Conservation (phyloP, 768 basidiomycete genomes). For the Naganishia kalamii region DNA sequence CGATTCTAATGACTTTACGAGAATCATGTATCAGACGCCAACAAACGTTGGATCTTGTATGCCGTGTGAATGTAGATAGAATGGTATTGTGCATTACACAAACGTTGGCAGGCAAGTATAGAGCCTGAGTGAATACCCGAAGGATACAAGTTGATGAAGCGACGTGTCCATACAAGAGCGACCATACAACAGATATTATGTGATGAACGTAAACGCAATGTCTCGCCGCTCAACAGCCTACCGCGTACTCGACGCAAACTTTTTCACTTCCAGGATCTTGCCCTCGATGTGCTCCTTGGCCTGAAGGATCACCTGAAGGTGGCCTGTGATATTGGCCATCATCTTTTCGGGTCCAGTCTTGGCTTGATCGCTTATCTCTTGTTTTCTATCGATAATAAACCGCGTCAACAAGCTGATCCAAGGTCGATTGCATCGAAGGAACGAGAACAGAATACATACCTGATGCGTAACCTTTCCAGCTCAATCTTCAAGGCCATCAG, state of each 20-base stretch:
- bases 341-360: constrained; percentile 23
- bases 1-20: constrained; percentile 16
- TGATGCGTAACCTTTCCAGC: constrained; percentile 40
- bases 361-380: constrained; percentile 19
- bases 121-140: not conserved
- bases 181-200: not conserved
- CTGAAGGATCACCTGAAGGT: constrained; percentile 40
- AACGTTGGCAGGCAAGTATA: not conserved
- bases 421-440: not conserved
- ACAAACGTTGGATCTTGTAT: not conserved
- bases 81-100: not conserved
- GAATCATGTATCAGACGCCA: not conserved
- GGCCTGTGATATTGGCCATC: constrained; percentile 29
- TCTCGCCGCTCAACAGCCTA: not conserved
- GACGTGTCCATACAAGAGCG: constrained; percentile 1
- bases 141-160: not conserved
- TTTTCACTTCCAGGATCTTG: constrained; percentile 32
- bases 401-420: not conserved
- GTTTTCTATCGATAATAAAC: not conserved
- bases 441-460: constrained; percentile 28
- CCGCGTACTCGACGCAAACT: constrained; percentile 32
- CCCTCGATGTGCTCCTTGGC: constrained; percentile 40
- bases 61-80: not conserved
- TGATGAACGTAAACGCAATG: not conserved
- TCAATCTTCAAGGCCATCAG: constrained; percentile 38